A percentile compares a stretch with the other conserved stretches of the same genome.
phyloP scores from a whole-genome alignment of 192 early-diverging fungal genomes.

The Mortierella hygrophila region DNA sequence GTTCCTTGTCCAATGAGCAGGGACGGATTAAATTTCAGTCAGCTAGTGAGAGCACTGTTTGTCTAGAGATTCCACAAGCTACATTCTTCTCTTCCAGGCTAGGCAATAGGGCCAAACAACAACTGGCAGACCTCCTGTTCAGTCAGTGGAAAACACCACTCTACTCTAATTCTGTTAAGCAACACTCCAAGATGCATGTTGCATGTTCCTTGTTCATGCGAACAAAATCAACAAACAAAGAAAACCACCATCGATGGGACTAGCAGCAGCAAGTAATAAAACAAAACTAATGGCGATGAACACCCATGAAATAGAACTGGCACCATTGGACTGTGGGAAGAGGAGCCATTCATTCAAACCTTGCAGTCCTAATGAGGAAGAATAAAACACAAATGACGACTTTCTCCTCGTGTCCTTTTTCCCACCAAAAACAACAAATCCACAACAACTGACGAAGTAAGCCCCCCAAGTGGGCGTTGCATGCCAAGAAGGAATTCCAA shows the following conservation, averaged over 20 bases:
- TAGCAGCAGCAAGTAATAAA: neutral
- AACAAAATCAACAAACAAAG: neutral
- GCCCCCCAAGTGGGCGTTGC: neutral
- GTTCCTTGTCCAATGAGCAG: neutral
- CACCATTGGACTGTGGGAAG: no score
- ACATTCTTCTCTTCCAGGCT: neutral
- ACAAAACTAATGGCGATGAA: no score
- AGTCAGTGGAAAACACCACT: neutral
- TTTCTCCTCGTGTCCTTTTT: neutral
- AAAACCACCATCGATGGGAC: neutral
- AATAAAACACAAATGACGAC: conserved; percentile 2
- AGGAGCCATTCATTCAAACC: neutral
- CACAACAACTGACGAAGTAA: neutral
- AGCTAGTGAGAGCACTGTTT: neutral
- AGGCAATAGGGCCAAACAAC: neutral
- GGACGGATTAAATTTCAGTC: no score
- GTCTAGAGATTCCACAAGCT: conserved; percentile 1
- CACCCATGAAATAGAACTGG: no score
- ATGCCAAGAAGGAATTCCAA: neutral
- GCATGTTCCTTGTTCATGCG: neutral
- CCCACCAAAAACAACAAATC: neutral
- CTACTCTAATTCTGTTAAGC: neutral
- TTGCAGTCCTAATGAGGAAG: neutral
- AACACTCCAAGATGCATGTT: neutral
- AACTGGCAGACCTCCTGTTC: no score